Evolutionary conservation across 2,329 filamentous ascomycete species (phyloP).

Genomic region (Phyllosticta capitalensis): DNA sequence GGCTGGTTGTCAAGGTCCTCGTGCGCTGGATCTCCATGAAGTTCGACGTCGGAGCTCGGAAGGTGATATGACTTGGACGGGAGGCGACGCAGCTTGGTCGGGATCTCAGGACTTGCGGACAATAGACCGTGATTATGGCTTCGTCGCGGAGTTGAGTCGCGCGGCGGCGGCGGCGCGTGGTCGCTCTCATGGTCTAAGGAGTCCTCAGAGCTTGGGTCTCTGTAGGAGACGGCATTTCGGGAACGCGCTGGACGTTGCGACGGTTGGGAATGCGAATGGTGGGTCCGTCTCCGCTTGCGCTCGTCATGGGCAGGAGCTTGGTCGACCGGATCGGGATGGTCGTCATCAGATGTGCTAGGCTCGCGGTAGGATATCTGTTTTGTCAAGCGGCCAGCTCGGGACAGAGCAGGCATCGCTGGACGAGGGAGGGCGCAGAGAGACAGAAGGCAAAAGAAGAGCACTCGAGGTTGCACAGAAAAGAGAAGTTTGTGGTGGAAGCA

Average conservation of each 20-base stretch:
- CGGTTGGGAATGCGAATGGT: neutral
- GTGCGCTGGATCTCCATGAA: neutral
- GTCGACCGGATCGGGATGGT: neutral
- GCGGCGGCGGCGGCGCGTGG: neutral
- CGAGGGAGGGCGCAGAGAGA: neutral
- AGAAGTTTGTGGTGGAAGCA: neutral
- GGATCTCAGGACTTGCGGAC: conserved; percentile 4
- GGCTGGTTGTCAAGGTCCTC: neutral
- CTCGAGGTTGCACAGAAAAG: neutral
- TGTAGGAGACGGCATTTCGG: conserved; percentile 20
- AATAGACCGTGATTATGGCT: conserved; percentile 6
- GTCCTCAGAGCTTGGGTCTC: conserved; percentile 23
- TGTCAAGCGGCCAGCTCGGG: conserved; percentile 25
- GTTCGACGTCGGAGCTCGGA: conserved; percentile 5
- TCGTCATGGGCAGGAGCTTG: neutral
- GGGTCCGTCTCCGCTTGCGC: conserved; percentile 7
- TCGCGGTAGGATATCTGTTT: conserved; percentile 28
- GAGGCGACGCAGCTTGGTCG: conserved; percentile 8
- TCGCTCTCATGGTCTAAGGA: neutral
- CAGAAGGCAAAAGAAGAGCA: neutral
- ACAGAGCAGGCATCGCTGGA: conserved; percentile 5
- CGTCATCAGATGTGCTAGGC: conserved; percentile 26
- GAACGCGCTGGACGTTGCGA: neutral
- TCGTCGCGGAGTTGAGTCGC: neutral
- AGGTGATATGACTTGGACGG: conserved; percentile 8